These are phyloP conservation scores for Backusella tuberculispora DNA, from an alignment of 192 early-diverging fungal species.

Conservation along the genomic window DNA sequence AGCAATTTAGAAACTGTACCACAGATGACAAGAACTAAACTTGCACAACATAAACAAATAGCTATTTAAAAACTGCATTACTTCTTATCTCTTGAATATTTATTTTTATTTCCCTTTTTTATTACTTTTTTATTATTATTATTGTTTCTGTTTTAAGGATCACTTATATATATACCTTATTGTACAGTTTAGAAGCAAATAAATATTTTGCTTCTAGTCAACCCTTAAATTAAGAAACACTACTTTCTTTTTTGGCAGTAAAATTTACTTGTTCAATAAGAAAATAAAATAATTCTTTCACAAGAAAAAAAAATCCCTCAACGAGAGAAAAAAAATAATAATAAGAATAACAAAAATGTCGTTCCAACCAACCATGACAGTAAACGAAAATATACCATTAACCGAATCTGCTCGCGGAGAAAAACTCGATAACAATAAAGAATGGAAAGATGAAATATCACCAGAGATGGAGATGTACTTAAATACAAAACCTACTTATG, in stretches of 20 bases:
- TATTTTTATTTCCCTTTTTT: not conserved
- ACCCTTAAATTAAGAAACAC: not conserved
- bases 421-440: conserved; percentile 21
- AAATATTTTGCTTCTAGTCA: conserved; percentile 6
- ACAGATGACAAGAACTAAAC: conserved; percentile 9
- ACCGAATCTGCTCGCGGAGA: conserved; percentile 1
- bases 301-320: not conserved
- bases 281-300: not conserved
- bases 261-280: not conserved
- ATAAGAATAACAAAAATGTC: no score
- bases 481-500: conserved; percentile 64
- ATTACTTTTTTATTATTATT: not conserved
- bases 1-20: conserved; percentile 4
- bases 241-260: not conserved
- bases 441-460: conserved; percentile 45
- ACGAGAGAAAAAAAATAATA: not conserved
- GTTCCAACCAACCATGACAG: not conserved
- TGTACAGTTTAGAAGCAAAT: not conserved
- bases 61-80: conserved; percentile 14
- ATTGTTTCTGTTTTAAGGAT: not conserved
- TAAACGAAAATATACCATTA: conserved; percentile 26
- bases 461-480: conserved; percentile 59
- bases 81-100: not conserved
- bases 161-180: not conserved
- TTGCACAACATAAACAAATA: conserved; percentile 12